Evolutionary conservation across 2,329 filamentous ascomycete species (phyloP).

Genomic region (Fusarium brachygibbosum): DNA sequence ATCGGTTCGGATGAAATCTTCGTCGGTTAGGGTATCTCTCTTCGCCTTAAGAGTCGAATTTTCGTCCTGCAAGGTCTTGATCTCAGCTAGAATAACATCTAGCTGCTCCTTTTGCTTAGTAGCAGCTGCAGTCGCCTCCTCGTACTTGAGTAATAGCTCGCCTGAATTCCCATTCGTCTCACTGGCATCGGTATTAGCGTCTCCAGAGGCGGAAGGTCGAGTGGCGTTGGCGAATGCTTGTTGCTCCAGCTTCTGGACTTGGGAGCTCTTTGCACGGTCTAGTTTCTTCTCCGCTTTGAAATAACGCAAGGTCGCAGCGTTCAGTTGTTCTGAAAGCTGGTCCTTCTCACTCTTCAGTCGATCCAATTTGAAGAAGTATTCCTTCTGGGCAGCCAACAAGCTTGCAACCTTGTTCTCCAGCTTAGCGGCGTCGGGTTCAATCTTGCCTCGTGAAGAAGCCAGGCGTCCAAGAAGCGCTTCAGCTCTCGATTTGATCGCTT

Average conservation of each 20-base stretch:
- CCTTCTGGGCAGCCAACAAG: slow-evolving; percentile 85
- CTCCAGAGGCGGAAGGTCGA: slow-evolving; percentile 58
- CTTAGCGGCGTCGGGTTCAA: slow-evolving; percentile 76
- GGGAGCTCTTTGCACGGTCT: slow-evolving; percentile 87
- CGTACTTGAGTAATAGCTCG: slow-evolving; percentile 80
- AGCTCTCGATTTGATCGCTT: slow-evolving; percentile 81
- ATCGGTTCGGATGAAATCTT: slow-evolving; percentile 93
- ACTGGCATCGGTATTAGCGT: slow-evolving; percentile 65
- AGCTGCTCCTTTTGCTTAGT: slow-evolving; percentile 91
- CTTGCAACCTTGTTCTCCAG: slow-evolving; percentile 81
- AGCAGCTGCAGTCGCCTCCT: slow-evolving; percentile 81
- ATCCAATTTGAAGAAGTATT: slow-evolving; percentile 81
- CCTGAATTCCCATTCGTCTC: slow-evolving; percentile 69
- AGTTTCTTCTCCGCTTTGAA: slow-evolving; percentile 96
- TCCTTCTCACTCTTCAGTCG: slow-evolving; percentile 83
- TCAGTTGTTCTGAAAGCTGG: slow-evolving; percentile 85
- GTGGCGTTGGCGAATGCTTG: slow-evolving; percentile 81
- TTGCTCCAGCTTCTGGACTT: slow-evolving; percentile 92
- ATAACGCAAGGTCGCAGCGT: slow-evolving; percentile 89
- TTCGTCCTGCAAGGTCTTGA: slow-evolving; percentile 80
- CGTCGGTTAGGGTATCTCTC: slow-evolving; percentile 82
- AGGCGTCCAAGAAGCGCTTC: slow-evolving; percentile 75
- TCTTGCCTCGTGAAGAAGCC: slow-evolving; percentile 63
- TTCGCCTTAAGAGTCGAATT: slow-evolving; percentile 78
- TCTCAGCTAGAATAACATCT: slow-evolving; percentile 81